Conservation (phyloP, 1,139 yeast species). For the Geotrichum reessii region DNA sequence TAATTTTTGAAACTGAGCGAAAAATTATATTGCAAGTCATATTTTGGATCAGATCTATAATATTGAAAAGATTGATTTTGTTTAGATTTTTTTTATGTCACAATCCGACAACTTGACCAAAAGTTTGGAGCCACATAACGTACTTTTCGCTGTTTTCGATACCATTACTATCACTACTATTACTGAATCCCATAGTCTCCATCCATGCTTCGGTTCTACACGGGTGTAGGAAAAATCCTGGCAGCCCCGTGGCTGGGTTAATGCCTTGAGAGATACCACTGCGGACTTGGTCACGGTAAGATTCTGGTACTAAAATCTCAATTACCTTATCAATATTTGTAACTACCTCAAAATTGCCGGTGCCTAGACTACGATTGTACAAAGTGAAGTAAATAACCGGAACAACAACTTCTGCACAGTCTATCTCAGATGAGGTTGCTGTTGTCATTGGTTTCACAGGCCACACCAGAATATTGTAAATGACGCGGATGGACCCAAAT, state of each 20-base stretch:
- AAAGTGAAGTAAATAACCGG: constrained; percentile 34
- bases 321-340: constrained; percentile 22
- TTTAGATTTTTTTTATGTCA: neutral
- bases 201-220: constrained; percentile 33
- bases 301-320: constrained; percentile 19
- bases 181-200: constrained; percentile 9
- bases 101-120: constrained; percentile 24
- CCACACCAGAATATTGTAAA: constrained; percentile 31
- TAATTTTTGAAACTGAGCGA: too few species aligned
- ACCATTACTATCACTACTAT: neutral
- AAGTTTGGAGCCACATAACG: constrained; percentile 28
- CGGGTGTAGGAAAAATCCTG: constrained; percentile 37
- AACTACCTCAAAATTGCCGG: constrained; percentile 15
- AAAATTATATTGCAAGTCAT: too few species aligned
- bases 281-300: constrained; percentile 1
- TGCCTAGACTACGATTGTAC: constrained; percentile 16
- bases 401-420: constrained; percentile 12
- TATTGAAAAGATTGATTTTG: too few species aligned
- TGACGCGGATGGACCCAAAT: constrained; percentile 1
- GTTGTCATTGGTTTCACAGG: constrained; percentile 21
- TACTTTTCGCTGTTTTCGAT: neutral
- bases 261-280: constrained; percentile 30
- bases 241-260: constrained; percentile 34
- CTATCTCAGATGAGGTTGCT: neutral
- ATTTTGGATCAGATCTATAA: neutral